Evolutionary conservation across 805 yeast genomes (phyloP).

Genomic region (Candida vaughaniae): DNA sequence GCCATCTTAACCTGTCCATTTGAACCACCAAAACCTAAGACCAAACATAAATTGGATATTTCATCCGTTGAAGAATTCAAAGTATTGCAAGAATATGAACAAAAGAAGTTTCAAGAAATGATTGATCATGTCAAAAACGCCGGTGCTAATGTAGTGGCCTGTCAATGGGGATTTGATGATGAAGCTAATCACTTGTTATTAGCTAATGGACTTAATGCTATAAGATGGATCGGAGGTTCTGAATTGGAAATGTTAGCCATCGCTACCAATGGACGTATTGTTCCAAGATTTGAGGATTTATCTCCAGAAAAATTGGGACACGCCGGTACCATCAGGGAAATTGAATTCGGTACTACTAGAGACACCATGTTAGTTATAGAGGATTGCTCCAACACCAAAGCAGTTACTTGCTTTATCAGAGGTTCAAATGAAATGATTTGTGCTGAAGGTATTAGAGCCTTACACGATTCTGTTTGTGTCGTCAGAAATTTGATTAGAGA

Average conservation of each 20-base stretch:
- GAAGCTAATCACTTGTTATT: constrained; percentile 93
- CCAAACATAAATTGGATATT: constrained; percentile 94
- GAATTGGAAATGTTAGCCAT: constrained; percentile 94
- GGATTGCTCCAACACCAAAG: constrained; percentile 79
- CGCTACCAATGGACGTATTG: constrained; percentile 96
- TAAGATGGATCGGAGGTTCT: constrained; percentile 99
- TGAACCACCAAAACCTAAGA: constrained; percentile 99
- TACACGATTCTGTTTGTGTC: constrained; percentile 95
- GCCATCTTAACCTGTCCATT: constrained; percentile 98
- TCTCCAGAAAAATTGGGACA: constrained; percentile 77
- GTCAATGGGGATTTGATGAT: constrained; percentile 99
- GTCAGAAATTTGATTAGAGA: constrained; percentile 93
- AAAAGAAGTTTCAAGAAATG: constrained; percentile 87
- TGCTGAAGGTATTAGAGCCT: constrained; percentile 94
- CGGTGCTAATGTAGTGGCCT: constrained; percentile 94
- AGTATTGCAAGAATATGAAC: constrained; percentile 88
- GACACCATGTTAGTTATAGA: constrained; percentile 96
- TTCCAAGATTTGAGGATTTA: constrained; percentile 94
- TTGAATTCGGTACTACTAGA: constrained; percentile 94
- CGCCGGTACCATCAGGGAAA: constrained; percentile 82
- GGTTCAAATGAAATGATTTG: constrained; percentile 98
- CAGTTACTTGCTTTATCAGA: constrained; percentile 89
- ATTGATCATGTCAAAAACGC: constrained; percentile 78
- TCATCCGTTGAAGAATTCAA: constrained; percentile 92
- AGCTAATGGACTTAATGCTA: constrained; percentile 89